phyloP scores from a whole-genome alignment of 108 stramenopile species.

The Craspedostauros australis region DNA sequence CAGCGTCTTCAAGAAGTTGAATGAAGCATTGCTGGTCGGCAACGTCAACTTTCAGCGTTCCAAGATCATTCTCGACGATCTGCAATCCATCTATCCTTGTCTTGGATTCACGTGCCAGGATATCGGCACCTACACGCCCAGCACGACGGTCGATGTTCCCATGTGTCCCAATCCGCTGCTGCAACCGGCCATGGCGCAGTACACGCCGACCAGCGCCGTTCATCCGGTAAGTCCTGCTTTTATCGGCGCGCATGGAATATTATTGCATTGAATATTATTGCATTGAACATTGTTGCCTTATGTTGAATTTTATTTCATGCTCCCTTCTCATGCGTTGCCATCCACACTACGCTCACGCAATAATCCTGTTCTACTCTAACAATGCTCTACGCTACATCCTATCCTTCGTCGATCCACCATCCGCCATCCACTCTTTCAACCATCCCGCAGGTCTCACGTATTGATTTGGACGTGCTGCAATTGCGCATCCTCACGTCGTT shows the following conservation, averaged over 20 bases:
- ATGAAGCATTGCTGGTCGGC: constrained; percentile 47
- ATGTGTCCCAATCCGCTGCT: constrained; percentile 7
- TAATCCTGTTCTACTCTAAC: neutral
- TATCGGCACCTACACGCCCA: constrained; percentile 40
- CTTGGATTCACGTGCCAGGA: constrained; percentile 71
- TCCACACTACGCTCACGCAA: neutral
- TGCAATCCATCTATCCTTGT: constrained; percentile 65
- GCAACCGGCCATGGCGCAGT: constrained; percentile 45
- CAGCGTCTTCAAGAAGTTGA: constrained; percentile 54
- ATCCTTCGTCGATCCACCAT: neutral
- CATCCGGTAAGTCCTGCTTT: constrained; percentile 23
- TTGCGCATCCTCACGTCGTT: constrained; percentile 31
- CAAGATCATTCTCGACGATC: constrained; percentile 32
- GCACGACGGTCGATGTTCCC: neutral
- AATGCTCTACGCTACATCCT: neutral
- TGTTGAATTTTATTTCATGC: neutral
- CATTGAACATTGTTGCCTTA: neutral
- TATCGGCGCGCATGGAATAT: neutral
- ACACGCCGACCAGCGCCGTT: constrained; percentile 44
- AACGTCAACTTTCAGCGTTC: constrained; percentile 32
- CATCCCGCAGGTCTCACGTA: constrained; percentile 10
- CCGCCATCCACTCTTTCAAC: neutral
- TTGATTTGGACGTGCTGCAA: constrained; percentile 75
- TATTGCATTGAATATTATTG: neutral
- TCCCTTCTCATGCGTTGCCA: neutral